Evolutionary conservation across 129 eudicot genomes (phyloP), one percentile per base, ranked within the genome.

Genomic region (Calendula officinalis): DNA sequence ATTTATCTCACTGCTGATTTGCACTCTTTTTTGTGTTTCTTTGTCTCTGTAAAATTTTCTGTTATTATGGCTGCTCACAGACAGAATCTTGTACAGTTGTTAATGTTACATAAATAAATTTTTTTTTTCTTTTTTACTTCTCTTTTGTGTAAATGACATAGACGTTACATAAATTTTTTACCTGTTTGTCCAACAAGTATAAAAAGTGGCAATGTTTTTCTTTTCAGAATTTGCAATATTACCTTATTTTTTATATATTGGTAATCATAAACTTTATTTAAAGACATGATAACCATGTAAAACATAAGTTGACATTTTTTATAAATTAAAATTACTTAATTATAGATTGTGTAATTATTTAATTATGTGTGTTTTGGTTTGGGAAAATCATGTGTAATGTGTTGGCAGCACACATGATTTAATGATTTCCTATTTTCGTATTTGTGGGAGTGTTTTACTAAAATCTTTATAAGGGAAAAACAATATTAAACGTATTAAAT

Each of bases 41-140:
- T 73, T 73, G 78, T 73, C 78, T 67, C 72, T 73, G 73, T 66
- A 58, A 65, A 65, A 56, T 36, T 56, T 73, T 73, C 72, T 73
- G 78, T 73, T 66, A 65, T 65, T 65, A 56, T 65, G 72, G 64
- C 78, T 66, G 67, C 67, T 57, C 69, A 73, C 61, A 64, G 69
- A 73, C 53, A 73, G 78, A 73, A 73, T 73, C 78, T 73, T 73
- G 61, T 37, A 73, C 78, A 56, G 78, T 73, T 73, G 78, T 57
- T 63, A 63, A 62, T 72, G 57, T 36, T 60, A 62, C 38, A 65
- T 73, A 46, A 46, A 55, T 69, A 59, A 36, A 12, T 35, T 35
- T 17, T 6, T 17, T 56, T 22, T 56, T 46, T 12, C 47, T 17
- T 65, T 65, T 65, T 73, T 11, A 56, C 72, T 66, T 41, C 72